These are phyloP conservation scores for Diaporthe eres DNA, from an alignment of 2,329 filamentous ascomycete genomes.

Conservation along the genomic window DNA sequence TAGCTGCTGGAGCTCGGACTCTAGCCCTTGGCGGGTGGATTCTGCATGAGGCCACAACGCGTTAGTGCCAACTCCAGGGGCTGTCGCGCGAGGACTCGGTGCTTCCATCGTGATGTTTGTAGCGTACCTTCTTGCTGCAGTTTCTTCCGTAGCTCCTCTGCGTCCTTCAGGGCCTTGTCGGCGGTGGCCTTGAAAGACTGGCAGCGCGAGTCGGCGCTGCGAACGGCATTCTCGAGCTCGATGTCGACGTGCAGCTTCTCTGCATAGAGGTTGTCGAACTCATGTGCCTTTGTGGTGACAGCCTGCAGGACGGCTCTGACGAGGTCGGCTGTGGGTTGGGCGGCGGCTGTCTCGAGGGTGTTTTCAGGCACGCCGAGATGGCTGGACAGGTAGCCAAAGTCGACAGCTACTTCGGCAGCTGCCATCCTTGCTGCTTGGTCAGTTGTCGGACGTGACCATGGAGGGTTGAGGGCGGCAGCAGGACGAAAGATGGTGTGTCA, in stretches of 20 bases:
- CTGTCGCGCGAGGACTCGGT: slow-evolving; percentile 15
- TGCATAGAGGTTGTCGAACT: slow-evolving; percentile 84
- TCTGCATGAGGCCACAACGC: slow-evolving; percentile 66
- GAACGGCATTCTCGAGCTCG: slow-evolving; percentile 91
- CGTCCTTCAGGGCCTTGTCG: slow-evolving; percentile 87
- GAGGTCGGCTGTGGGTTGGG: slow-evolving; percentile 82
- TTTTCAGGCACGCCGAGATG: slow-evolving; percentile 78
- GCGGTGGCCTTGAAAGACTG: slow-evolving; percentile 85
- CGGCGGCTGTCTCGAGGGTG: slow-evolving; percentile 71
- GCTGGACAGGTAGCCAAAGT: slow-evolving; percentile 80
- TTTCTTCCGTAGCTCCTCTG: slow-evolving; percentile 85
- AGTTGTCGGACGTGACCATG: slow-evolving; percentile 38
- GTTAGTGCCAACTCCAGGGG: slow-evolving; percentile 15
- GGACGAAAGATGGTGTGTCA: background rate
- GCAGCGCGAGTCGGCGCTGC: slow-evolving; percentile 85
- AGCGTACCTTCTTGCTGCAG: slow-evolving; percentile 83
- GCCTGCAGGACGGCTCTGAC: slow-evolving; percentile 81
- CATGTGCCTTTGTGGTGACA: slow-evolving; percentile 83
- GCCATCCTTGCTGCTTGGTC: slow-evolving; percentile 64
- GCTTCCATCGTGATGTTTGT: slow-evolving; percentile 20
- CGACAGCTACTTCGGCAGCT: slow-evolving; percentile 66
- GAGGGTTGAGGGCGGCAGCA: slow-evolving; percentile 13
- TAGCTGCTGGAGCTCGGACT: slow-evolving; percentile 84
- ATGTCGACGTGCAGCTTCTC: slow-evolving; percentile 93
- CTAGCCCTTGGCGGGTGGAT: slow-evolving; percentile 79